Percentiles rank a stretch among this genome's conserved stretches.
phyloP scores from a whole-genome alignment of 345 rosid genomes.

The Microcos paniculata region DNA sequence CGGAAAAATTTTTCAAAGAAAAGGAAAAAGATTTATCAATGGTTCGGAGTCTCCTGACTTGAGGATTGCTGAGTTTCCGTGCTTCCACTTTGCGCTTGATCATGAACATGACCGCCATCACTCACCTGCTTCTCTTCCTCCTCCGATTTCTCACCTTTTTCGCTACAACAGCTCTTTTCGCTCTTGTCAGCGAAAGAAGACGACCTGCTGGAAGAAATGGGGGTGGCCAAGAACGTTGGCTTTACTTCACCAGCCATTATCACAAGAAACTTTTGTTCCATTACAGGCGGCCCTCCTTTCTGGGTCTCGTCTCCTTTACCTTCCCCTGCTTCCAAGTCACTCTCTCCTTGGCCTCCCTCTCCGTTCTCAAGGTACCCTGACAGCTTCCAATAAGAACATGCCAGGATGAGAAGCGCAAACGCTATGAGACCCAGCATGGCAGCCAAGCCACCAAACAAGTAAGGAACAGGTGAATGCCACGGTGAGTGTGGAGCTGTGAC shows the following conservation, averaged over 20 bases:
- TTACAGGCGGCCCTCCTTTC: conserved; percentile 24
- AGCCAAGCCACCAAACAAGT: conserved; percentile 88
- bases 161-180: conserved; percentile 42
- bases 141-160: conserved; percentile 30
- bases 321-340: conserved; percentile 68
- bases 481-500: conserved; percentile 48
- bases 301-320: conserved; percentile 24
- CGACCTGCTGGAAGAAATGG: conserved; percentile 39
- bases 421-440: conserved; percentile 95
- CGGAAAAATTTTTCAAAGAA: neutral
- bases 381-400: conserved; percentile 91
- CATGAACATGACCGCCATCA: conserved; percentile 4
- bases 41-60: conserved; percentile 14
- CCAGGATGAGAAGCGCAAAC: conserved; percentile 83
- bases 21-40: neutral
- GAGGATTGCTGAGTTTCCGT: neutral
- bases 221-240: conserved; percentile 79
- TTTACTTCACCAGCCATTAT: conserved; percentile 84
- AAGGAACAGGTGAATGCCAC: conserved; percentile 96
- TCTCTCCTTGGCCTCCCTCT: conserved; percentile 31
- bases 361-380: conserved; percentile 63
- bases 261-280: conserved; percentile 77
- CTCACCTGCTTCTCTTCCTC: conserved; percentile 23
- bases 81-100: conserved; percentile 24
- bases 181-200: conserved; percentile 41